These are phyloP conservation scores for Linum tenue DNA, from an alignment of 345 rosid genomes.

Conservation along the genomic window DNA sequence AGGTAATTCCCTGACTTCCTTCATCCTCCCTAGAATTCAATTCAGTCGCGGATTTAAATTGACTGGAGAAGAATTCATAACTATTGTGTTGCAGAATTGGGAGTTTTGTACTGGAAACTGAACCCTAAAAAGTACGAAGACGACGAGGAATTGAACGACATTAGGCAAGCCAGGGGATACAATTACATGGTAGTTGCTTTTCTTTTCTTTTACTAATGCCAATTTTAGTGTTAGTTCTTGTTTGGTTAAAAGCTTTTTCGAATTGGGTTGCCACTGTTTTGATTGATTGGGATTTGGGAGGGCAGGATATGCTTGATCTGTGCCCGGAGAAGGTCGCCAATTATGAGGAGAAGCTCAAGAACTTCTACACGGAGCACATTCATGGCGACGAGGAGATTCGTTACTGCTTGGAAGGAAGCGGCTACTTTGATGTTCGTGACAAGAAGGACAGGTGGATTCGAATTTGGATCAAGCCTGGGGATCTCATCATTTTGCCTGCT, in stretches of 20 bases:
- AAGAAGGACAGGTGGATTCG: slow-evolving; percentile 69
- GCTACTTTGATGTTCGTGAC: slow-evolving; percentile 83
- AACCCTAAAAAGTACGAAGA: slow-evolving; percentile 65
- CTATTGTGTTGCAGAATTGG: slow-evolving; percentile 41
- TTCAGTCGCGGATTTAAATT: not conserved
- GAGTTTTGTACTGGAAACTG: slow-evolving; percentile 74
- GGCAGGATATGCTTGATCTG: slow-evolving; percentile 68
- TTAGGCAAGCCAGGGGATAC: slow-evolving; percentile 73
- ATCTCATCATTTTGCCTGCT: slow-evolving; percentile 69
- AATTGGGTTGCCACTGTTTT: not conserved
- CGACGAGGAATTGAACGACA: slow-evolving; percentile 48
- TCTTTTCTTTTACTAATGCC: not conserved
- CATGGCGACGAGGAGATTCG: slow-evolving; percentile 88
- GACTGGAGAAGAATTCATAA: not conserved
- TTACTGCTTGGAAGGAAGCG: slow-evolving; percentile 74
- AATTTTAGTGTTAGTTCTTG: not conserved
- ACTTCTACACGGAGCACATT: slow-evolving; percentile 80
- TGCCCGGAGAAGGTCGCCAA: slow-evolving; percentile 79
- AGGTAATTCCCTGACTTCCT: slow-evolving; percentile 18
- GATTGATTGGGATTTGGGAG: not conserved
- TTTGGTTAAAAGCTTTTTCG: not conserved
- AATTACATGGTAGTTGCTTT: slow-evolving; percentile 55
- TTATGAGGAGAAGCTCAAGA: slow-evolving; percentile 76
- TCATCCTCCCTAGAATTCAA: not conserved
- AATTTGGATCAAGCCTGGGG: slow-evolving; percentile 63